Evolutionary conservation across 1,284 basidiomycete species (phyloP).

Genomic region (Sanghuangporus sanghuang): DNA sequence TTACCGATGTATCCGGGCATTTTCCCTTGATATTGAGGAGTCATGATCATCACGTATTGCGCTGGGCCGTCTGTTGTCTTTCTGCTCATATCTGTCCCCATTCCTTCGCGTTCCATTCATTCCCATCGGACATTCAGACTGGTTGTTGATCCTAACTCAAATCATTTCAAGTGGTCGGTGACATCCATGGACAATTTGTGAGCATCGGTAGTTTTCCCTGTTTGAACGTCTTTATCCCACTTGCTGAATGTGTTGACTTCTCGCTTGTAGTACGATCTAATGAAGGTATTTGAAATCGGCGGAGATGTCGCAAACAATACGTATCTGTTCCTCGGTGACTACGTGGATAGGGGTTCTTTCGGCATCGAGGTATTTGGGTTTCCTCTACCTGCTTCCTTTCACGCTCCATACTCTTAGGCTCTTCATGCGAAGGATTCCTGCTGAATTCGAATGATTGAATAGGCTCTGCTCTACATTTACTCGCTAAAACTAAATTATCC

Average conservation of each 20-base stretch:
- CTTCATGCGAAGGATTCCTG: background rate
- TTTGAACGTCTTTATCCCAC: background rate
- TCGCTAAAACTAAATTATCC: conserved; percentile 94
- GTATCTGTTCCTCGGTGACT: conserved; percentile 97
- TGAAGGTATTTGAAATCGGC: conserved; percentile 97
- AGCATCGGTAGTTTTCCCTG: conserved; percentile 29
- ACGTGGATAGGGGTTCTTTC: conserved; percentile 96
- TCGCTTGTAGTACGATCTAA: conserved; percentile 82
- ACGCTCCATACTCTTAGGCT: background rate
- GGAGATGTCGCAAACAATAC: conserved; percentile 84
- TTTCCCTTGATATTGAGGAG: too few species aligned
- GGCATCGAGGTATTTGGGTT: conserved; percentile 74
- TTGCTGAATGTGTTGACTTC: conserved; percentile 6
- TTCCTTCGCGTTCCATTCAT: too few species aligned
- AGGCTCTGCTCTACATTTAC: conserved; percentile 89
- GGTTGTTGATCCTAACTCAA: background rate
- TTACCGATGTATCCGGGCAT: too few species aligned
- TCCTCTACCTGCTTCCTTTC: conserved; percentile 16
- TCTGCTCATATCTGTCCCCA: too few species aligned
- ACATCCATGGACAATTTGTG: conserved; percentile 99
- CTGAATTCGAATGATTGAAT: conserved; percentile 19
- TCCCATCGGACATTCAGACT: background rate
- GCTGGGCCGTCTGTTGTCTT: too few species aligned
- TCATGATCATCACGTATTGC: too few species aligned
- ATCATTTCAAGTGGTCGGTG: conserved; percentile 76